Evolutionary conservation across 352 stramenopile species (phyloP).

Genomic region (Phytophthora rubi): DNA sequence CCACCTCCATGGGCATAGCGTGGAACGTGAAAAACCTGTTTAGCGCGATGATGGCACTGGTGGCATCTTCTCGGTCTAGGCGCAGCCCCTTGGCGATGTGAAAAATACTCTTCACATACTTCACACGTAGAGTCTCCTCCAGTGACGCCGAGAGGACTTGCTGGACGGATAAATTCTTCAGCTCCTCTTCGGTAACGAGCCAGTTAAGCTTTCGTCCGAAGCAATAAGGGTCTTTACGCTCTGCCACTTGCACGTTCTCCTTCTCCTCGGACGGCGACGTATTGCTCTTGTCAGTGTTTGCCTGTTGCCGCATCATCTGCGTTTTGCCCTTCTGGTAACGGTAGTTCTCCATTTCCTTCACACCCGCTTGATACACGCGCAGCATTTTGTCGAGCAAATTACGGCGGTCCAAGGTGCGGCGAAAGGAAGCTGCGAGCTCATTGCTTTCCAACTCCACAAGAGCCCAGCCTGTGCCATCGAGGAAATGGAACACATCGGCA

Average conservation of each 20-base stretch:
- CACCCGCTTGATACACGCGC: slow-evolving; percentile 61
- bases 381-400: slow-evolving; percentile 56
- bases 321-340: slow-evolving; percentile 51
- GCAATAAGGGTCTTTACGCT: slow-evolving; percentile 46
- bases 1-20: slow-evolving; percentile 72
- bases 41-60: slow-evolving; percentile 78
- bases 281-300: slow-evolving; percentile 27
- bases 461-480: slow-evolving; percentile 74
- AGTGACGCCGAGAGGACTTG: slow-evolving; percentile 68
- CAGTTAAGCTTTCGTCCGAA: slow-evolving; percentile 82
- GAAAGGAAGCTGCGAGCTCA: slow-evolving; percentile 53
- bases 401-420: slow-evolving; percentile 64
- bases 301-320: slow-evolving; percentile 43
- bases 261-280: slow-evolving; percentile 28
- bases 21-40: slow-evolving; percentile 84
- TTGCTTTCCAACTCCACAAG: slow-evolving; percentile 70
- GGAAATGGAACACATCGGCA: slow-evolving; percentile 77
- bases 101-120: slow-evolving; percentile 72
- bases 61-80: slow-evolving; percentile 71
- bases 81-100: slow-evolving; percentile 67
- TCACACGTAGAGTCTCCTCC: slow-evolving; percentile 69
- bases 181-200: slow-evolving; percentile 63
- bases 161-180: slow-evolving; percentile 63
- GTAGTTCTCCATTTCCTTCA: slow-evolving; percentile 72
- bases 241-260: slow-evolving; percentile 19